Evolutionary conservation across 352 stramenopile species (phyloP).

Genomic region (Globisporangium irregulare): DNA sequence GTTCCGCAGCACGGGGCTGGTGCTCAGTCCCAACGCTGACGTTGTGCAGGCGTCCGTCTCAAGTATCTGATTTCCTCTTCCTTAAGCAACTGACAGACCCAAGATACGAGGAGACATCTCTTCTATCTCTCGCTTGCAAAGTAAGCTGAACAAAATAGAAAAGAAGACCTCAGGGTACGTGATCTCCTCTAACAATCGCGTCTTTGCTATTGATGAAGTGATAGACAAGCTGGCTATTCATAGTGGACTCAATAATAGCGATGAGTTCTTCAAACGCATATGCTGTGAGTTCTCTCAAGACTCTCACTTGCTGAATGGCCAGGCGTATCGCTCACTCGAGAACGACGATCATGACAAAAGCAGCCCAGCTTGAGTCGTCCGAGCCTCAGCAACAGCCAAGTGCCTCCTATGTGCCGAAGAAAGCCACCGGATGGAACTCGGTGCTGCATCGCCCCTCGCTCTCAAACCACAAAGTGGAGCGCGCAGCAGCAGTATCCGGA

Average conservation of each 20-base stretch:
- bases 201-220: not conserved
- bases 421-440: slow-evolving; percentile 12
- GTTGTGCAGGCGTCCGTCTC: slow-evolving; percentile 12
- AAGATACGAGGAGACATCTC: not conserved
- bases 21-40: slow-evolving; percentile 2
- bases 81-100: not conserved
- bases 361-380: not conserved
- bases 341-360: not conserved
- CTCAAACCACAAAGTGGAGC: slow-evolving; percentile 1
- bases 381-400: slow-evolving; percentile 1
- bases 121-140: not conserved
- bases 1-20: slow-evolving; percentile 23
- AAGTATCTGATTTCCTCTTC: slow-evolving; percentile 13
- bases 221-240: not conserved
- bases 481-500: not conserved
- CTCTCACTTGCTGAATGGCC: not conserved
- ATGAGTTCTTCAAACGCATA: not conserved
- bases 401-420: not conserved
- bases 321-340: not conserved
- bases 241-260: not conserved
- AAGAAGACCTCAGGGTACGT: not conserved
- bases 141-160: not conserved
- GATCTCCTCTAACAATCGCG: not conserved
- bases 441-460: slow-evolving; percentile 9
- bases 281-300: not conserved